These are phyloP conservation scores for Aurinia saxatilis DNA, from an alignment of 345 rosid species.

Conservation along the genomic window DNA sequence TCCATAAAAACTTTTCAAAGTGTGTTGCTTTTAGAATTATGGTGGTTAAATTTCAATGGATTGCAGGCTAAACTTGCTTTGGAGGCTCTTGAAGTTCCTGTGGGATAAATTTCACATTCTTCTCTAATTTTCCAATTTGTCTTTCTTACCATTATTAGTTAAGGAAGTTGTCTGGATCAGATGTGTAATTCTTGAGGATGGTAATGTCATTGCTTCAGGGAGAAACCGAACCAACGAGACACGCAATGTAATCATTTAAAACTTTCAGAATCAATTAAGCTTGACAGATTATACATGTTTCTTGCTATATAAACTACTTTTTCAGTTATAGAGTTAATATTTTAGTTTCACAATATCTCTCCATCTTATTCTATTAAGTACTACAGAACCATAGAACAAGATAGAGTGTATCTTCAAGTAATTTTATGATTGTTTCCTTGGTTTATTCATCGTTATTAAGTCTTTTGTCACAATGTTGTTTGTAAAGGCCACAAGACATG, in stretches of 20 bases:
- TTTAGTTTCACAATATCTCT: neutral
- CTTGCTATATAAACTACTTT: neutral
- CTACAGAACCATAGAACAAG: neutral
- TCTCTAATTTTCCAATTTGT: neutral
- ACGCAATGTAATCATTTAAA: slow-evolving; percentile 25
- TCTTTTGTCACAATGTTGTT: neutral
- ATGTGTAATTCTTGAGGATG: slow-evolving; percentile 47
- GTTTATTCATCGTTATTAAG: neutral
- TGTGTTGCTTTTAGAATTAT: neutral
- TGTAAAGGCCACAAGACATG: slow-evolving; percentile 76
- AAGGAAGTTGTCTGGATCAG: slow-evolving; percentile 33
- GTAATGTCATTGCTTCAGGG: slow-evolving; percentile 24
- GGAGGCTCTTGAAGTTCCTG: slow-evolving; percentile 73
- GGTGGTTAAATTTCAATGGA: neutral
- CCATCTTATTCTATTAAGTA: neutral
- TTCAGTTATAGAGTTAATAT: neutral
- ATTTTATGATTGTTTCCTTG: neutral
- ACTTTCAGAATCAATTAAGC: neutral
- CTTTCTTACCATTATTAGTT: neutral
- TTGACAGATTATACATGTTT: neutral
- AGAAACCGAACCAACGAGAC: slow-evolving; percentile 58
- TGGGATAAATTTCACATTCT: slow-evolving; percentile 49
- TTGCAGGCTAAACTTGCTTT: slow-evolving; percentile 74
- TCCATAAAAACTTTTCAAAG: slow-evolving; percentile 6
- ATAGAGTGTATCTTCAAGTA: neutral